phyloP scores from a whole-genome alignment of 257 asterid genomes.

The Solanum sparsipilum region DNA sequence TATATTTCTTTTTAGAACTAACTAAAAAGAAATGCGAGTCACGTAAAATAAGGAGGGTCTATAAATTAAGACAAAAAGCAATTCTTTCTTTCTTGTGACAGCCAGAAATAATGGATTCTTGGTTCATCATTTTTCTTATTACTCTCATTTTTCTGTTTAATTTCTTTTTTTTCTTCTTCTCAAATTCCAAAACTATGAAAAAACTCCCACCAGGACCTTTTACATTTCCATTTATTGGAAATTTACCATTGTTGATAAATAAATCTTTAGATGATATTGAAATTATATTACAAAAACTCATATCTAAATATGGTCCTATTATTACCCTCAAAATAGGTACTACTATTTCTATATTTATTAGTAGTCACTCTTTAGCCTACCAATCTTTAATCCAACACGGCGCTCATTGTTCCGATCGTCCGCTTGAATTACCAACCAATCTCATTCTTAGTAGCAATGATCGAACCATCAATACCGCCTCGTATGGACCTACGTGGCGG shows the following conservation, averaged over 20 bases:
- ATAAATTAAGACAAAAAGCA: not conserved
- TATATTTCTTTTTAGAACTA: too few relatives aligned
- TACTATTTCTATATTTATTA: constrained; percentile 15
- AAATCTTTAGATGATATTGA: constrained; percentile 21
- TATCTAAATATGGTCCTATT: constrained; percentile 25
- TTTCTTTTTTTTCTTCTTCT: not conserved
- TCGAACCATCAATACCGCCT: not conserved
- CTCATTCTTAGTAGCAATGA: not conserved
- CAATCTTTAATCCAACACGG: not conserved
- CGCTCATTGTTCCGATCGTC: not conserved
- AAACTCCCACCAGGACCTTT: constrained; percentile 36
- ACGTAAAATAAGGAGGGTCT: too few relatives aligned
- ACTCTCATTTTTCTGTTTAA: not conserved
- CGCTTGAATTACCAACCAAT: not conserved
- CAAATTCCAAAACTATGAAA: not conserved
- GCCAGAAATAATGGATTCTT: not conserved
- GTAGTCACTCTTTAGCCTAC: constrained; percentile 2
- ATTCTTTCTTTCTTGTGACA: not conserved
- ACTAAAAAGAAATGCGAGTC: too few relatives aligned
- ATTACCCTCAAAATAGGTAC: constrained; percentile 21
- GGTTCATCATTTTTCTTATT: not conserved
- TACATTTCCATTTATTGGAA: constrained; percentile 21
- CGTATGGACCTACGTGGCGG: not conserved
- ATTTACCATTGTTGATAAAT: constrained; percentile 6
- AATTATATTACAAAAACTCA: constrained; percentile 16